Conservation (phyloP, 192 early-diverging fungal genomes). For the Geosiphon pyriformis region DNA sequence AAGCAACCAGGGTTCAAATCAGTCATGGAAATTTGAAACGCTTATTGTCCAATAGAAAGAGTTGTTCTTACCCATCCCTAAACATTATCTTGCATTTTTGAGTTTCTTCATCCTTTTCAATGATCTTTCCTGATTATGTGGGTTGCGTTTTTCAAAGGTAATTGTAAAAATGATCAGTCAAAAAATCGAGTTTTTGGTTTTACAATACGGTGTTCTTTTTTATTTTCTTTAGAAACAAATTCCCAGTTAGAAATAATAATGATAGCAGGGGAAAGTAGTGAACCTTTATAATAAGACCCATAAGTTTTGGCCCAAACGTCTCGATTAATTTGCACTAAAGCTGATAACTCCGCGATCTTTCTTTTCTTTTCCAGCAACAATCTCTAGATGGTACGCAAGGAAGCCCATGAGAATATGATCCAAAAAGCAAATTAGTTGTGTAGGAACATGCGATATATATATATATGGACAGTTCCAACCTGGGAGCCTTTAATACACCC, state of each 20-base stretch:
- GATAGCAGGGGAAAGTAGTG: background rate
- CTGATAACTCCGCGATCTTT: background rate
- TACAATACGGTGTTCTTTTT: too few relatives aligned
- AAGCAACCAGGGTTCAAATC: background rate
- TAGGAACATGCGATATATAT: too few relatives aligned
- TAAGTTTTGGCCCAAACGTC: constrained; percentile 1
- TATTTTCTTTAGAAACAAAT: too few relatives aligned
- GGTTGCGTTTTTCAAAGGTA: too few relatives aligned
- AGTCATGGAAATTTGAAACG: too few relatives aligned
- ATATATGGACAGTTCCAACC: too few relatives aligned
- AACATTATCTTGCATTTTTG: background rate
- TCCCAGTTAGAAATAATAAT: background rate
- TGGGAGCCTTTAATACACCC: too few relatives aligned
- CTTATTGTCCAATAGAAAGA: background rate
- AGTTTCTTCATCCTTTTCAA: background rate
- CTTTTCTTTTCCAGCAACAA: background rate
- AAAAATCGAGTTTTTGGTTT: too few relatives aligned
- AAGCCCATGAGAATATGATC: too few relatives aligned
- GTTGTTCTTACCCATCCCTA: background rate
- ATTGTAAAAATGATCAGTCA: too few relatives aligned
- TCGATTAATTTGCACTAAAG: background rate
- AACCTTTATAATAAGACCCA: constrained; percentile 1
- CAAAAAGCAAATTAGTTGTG: too few relatives aligned
- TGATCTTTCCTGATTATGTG: background rate
- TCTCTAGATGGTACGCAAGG: background rate